Percentiles rank a stretch among this genome's conserved stretches.
Conservation (phyloP, 371 early-diverging fungal genomes). For the Lichtheimia hyalospora region DNA sequence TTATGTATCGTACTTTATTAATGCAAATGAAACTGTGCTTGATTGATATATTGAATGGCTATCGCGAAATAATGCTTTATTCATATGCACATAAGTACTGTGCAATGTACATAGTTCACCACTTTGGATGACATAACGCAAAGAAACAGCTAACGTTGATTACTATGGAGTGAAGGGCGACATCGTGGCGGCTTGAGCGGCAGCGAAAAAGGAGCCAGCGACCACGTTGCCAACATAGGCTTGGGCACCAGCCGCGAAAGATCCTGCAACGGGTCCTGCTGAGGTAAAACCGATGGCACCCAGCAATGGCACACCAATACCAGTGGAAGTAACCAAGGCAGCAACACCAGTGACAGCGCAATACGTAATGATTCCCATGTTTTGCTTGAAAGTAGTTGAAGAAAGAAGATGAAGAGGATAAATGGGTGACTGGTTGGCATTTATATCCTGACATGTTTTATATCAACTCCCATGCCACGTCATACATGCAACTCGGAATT, state of each 20-base stretch:
- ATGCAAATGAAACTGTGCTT: no score
- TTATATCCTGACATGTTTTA: no score
- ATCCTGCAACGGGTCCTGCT: slow-evolving; percentile 4
- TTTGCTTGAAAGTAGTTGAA: not conserved
- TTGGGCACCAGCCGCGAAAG: slow-evolving; percentile 3
- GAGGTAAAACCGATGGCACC: not conserved
- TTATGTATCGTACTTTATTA: no score
- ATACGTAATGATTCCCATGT: not conserved
- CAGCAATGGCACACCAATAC: slow-evolving; percentile 1
- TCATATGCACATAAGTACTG: no score
- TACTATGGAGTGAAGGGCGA: not conserved
- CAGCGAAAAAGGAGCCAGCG: slow-evolving; percentile 9
- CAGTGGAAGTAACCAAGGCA: not conserved
- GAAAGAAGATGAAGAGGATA: not conserved
- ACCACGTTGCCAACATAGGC: slow-evolving; percentile 6
- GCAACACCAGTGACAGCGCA: slow-evolving; percentile 3
- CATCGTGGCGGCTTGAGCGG: slow-evolving; percentile 1
- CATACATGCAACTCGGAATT: no score
- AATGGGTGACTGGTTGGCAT: not conserved
- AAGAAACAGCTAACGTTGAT: no score
- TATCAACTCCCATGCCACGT: no score
- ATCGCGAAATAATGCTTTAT: no score
- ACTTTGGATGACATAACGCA: no score
- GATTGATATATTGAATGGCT: no score
- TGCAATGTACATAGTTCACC: no score